These are phyloP conservation scores for Sonneratia caseolaris DNA, from an alignment of 345 rosid species.

Conservation along the genomic window DNA sequence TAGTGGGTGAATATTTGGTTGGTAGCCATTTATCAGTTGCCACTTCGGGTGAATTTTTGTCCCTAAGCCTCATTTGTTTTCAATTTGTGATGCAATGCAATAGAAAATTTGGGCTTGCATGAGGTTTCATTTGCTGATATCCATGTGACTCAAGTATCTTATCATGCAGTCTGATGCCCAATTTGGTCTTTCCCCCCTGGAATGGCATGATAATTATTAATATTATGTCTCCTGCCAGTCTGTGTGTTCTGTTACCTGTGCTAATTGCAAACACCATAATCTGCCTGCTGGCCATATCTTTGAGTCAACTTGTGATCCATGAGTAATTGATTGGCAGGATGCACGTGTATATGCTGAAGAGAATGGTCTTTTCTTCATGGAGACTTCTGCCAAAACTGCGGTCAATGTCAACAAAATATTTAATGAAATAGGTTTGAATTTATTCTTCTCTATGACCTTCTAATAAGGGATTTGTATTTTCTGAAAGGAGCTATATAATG, in stretches of 20 bases:
- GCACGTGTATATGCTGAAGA: slow-evolving; percentile 63
- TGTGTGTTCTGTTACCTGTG: not conserved
- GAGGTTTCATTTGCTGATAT: not conserved
- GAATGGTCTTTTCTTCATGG: slow-evolving; percentile 74
- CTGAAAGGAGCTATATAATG: not conserved
- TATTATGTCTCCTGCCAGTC: too few species aligned
- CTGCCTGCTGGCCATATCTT: not conserved
- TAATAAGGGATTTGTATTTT: not conserved
- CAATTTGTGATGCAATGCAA: not conserved
- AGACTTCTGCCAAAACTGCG: slow-evolving; percentile 76
- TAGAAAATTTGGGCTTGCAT: not conserved
- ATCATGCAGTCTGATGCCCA: not conserved
- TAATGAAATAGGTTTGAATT: slow-evolving; percentile 54
- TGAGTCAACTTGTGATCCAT: not conserved
- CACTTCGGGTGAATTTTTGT: not conserved
- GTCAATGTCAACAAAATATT: slow-evolving; percentile 68
- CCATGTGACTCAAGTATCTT: not conserved
- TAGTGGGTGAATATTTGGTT: not conserved
- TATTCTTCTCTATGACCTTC: not conserved
- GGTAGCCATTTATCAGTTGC: not conserved
- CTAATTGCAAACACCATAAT: not conserved
- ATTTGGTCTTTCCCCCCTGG: not conserved
- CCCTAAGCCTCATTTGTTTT: not conserved
- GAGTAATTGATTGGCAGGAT: slow-evolving; percentile 40
- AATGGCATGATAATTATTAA: not conserved